Base-by-base conservation (phyloP, 2,329 filamentous ascomycete species). In the Laburnicola sp. region DNA sequence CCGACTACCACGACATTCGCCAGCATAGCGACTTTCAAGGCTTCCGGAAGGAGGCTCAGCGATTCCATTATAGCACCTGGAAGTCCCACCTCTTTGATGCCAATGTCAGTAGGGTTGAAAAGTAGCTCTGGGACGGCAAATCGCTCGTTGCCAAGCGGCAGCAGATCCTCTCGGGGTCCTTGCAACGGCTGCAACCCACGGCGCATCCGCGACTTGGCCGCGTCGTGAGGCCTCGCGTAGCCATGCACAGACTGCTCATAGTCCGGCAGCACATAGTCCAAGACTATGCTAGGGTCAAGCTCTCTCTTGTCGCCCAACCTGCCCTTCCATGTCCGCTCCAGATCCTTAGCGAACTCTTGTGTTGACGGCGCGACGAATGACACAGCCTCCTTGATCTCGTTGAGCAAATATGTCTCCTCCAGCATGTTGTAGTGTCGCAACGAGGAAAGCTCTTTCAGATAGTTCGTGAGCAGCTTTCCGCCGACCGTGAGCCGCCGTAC, bases 371-470 rank as follows among this genome's bases (percentile, higher is more conserved):
- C 88, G 8, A 97, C 86, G 63, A 88, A 97, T 68, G 90, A 96
- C 0, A 88, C 86, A 3, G 87, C 82, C 70, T 99, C 94, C 69
- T 99, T 99, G 73, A 97, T 92, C 71, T 97, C 89, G 65, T 96
- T 96, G 69, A 97, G 91, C 44, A 97, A 87, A 71, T 95, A 87
- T 0, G 89, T 87, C 64, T 99, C 94, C 71, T 96, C 92, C 56
- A 94, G 86, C 85, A 99, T 92, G 70, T 97, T 93, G 73, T 95
- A 96, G 66, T 97, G 91, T 5, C 94, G 87, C 10, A 95, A 81
- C 1, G 92, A 97, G 16, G 97, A 85, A 11, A 96, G 81, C 50
- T 94, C 89, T 41, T 94, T 93, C 30, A 99, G 80, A 69, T 96
- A 88, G 70, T 97, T 97, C 22, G 93, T 97, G 55, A 99, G 77